Evolutionary conservation across 371 early-diverging fungal species (phyloP).

Genomic region (Circinella umbellata): DNA sequence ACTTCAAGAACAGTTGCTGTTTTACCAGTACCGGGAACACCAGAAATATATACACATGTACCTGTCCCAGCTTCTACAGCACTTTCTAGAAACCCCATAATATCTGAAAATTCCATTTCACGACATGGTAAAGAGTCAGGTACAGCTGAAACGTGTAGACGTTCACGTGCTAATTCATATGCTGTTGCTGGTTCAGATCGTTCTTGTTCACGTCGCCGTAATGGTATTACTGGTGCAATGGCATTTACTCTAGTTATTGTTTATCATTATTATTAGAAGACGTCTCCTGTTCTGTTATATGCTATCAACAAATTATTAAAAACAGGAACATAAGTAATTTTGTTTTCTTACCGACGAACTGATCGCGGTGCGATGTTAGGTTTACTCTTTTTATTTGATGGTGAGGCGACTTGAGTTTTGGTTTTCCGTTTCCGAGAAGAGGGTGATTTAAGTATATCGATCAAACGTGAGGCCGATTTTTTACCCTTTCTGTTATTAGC

Average conservation of each 20-base stretch:
- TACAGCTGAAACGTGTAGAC: constrained; percentile 87
- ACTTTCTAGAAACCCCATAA: constrained; percentile 71
- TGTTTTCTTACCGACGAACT: constrained; percentile 11
- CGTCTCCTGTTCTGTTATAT: neutral
- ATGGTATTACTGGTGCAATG: constrained; percentile 11
- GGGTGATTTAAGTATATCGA: neutral
- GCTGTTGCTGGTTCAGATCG: constrained; percentile 26
- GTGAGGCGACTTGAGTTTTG: neutral
- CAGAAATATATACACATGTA: constrained; percentile 87
- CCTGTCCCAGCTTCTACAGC: constrained; percentile 83
- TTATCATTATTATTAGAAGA: neutral
- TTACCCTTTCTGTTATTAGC: too few species aligned
- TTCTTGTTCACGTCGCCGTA: constrained; percentile 22
- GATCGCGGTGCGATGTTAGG: constrained; percentile 11
- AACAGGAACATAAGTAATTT: neutral
- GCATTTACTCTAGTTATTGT: constrained; percentile 14
- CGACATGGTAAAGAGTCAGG: constrained; percentile 92
- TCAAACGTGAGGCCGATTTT: too few species aligned
- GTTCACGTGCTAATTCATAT: constrained; percentile 73
- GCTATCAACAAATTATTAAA: neutral
- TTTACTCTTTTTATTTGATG: constrained; percentile 5
- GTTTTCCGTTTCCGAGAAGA: neutral
- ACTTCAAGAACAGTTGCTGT: constrained; percentile 94
- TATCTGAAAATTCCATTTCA: constrained; percentile 85
- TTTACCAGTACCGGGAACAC: constrained; percentile 98